Base-by-base conservation (phyloP, 2,329 filamentous ascomycete species). In the Ophiostoma sp. region DNA sequence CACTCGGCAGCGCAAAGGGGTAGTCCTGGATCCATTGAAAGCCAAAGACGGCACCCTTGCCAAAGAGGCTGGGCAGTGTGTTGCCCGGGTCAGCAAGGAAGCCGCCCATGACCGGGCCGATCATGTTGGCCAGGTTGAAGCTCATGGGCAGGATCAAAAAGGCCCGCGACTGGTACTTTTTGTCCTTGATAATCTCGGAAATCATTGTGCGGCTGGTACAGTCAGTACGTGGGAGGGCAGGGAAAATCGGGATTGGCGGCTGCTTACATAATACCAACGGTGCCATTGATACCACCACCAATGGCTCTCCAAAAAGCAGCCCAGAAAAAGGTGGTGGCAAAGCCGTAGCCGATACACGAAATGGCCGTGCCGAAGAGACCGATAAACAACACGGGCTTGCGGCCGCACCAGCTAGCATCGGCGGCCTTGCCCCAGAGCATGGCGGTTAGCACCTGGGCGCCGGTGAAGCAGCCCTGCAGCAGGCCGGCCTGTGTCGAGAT, bases 401-500 rank as follows among this genome's bases (percentile, higher is more conserved):
- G 83, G 0, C 90, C 90, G 69, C 84, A 80, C 78, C 81, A 82
- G 71, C 83, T 82, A 71, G 83, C 83, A 73, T 90, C 87, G 1
- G 86, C 85, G 2, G 89, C 82, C 39, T 89, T 83, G 0, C 90
- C 90, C 90, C 90, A 93, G 72, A 90, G 81, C 67, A 93, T 86
- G 0, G 90, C 89, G 0, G 90, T 93, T 27, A 90, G 77, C 71
- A 92, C 91, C 75, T 93, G 90, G 0, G 89, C 88, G 5, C 87
- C 88, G 0, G 90, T 91, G 76, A 93, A 93, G 35, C 87, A 86
- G 20, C 87, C 90, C 70, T 90, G 88, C 35, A 93, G 80, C 27
- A 92, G 81, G 35, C 90, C 90, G 0, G 89, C 90, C 76, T 92
- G 90, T 5, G 83, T 83, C 11, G 72, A 72, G 20, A 76, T 71